Base-by-base conservation (phyloP, 2,329 filamentous ascomycete genomes). In the Orbilia ellipsospora region DNA sequence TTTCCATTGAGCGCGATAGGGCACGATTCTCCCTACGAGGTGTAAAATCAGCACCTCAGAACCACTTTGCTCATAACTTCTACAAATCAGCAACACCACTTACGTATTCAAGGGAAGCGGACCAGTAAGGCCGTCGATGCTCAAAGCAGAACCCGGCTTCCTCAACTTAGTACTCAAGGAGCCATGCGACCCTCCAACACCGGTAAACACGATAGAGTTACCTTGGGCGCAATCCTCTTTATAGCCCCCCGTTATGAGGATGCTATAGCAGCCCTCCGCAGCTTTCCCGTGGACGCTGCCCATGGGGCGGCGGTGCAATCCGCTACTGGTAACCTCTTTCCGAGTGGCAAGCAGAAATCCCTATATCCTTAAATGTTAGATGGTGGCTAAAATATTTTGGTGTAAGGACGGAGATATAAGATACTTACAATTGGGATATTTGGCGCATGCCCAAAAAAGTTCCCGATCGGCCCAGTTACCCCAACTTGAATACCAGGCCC, bases 241-340 rank as follows among this genome's bases (percentile, higher is more conserved):
- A 31, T 67, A 67, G 0, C 55, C 63, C 8, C 55, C 57, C 1
- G 62, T 18, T 1, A 74, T 44, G 0, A 74, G 45, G 8, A 68
- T 8, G 4, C 44, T 55, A 13, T 36, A 74, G 10, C 51, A 54
- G 0, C 70, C 70, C 15, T 57, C 28, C 2, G 23, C n/a, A 13
- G 51, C 54, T 2, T 40, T 48, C 1, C 36, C 70, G 16, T 74
- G 70, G 5, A 74, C 57, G 6, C 44, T 57, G 0, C 63, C 63
- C 28, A 62, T 56, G 1, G 36, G 54, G 2, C 56, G 44, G 7
- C 60, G 16, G 26, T 73, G 69, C 0, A 73, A 4, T 4, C 54
- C 42, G 10, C 26, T 12, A 0, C 42, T 13, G 5, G 20, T 42
- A 23, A 69, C 36, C 10, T 48, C 45, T 13, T 15, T 40, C 1